Evolutionary conservation across 768 basidiomycete species (phyloP).

Genomic region (Epithele typhae): DNA sequence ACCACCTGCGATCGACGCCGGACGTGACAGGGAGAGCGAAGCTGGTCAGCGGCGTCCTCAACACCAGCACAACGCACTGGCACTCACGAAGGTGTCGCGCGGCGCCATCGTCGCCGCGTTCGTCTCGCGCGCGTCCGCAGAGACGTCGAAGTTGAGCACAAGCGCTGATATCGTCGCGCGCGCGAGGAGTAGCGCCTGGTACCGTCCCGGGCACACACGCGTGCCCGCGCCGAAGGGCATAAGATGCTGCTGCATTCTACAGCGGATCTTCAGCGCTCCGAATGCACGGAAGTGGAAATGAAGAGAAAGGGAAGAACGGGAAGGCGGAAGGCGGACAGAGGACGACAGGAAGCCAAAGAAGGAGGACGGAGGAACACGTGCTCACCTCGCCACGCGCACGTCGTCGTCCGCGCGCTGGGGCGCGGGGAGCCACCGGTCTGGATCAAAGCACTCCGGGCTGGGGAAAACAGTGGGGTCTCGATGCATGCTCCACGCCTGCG

Average conservation of each 20-base stretch:
- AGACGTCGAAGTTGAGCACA: slow-evolving; percentile 56
- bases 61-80: too few relatives aligned
- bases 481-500: slow-evolving; percentile 74
- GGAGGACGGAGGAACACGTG: too few relatives aligned
- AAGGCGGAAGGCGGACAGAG: too few relatives aligned
- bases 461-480: slow-evolving; percentile 59
- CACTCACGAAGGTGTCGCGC: slow-evolving; percentile 62
- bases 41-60: too few relatives aligned
- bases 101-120: slow-evolving; percentile 66
- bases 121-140: slow-evolving; percentile 52
- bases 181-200: slow-evolving; percentile 58
- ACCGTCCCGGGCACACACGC: slow-evolving; percentile 63
- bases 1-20: neutral
- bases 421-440: slow-evolving; percentile 43
- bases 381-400: neutral
- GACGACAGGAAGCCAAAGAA: too few relatives aligned
- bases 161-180: slow-evolving; percentile 48
- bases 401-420: neutral
- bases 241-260: slow-evolving; percentile 54
- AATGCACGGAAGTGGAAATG: too few relatives aligned
- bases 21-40: neutral
- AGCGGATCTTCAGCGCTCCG: too few relatives aligned
- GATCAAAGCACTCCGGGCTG: slow-evolving; percentile 62
- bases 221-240: slow-evolving; percentile 67
- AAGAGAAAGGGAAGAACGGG: too few relatives aligned